Base-by-base conservation (phyloP, 2,329 filamentous ascomycete genomes). In the Botrytis hyacinthi region DNA sequence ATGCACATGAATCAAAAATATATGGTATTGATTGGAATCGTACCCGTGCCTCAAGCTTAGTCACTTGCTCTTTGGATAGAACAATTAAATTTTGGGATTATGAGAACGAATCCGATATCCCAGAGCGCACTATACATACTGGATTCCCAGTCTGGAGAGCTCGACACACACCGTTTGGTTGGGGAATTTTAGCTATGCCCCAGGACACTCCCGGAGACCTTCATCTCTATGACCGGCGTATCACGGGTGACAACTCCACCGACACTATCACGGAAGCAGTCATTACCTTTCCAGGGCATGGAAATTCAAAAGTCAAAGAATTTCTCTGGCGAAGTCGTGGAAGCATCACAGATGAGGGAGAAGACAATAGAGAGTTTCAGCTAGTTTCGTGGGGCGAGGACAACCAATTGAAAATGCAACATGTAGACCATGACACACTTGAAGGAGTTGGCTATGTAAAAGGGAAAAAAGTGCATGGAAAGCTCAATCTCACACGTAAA, bases 21-120 rank as follows among this genome's bases (percentile, higher is more conserved):
- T 98, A 98, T 80, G 95, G 95, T 42, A 86, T 98, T 48, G 95
- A 98, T 82, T 98, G 95, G 95, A 97, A 97, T 80, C 89, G 95
- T 70, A 92, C 91, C 20, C 87, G 90, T 66, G 83, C 89, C 2
- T 91, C 89, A 16, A 91, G 90, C 51, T 85, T 98, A 69, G 90
- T 94, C 9, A 98, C 95, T 4, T 98, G 95, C 82, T 97, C 95
- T 1, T 85, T 98, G 67, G 95, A 98, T 80, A 94, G 92, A 81
- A 97, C 92, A 59, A 95, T 98, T 83, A 97, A 97, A 80, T 92
- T 97, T 76, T 98, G 95, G 95, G 92, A 97, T 81, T 94, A 94
- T 78, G 86, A 85, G 2, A 85, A 84, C 72, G 85, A 87, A 29
- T 86, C 89, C 7, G 87, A 93, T 75, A 84, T 86, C 29, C 91